Evolutionary conservation across 257 asterid species (phyloP), one percentile per base, ranked within the genome.

Genomic region (Scutellaria minor): DNA sequence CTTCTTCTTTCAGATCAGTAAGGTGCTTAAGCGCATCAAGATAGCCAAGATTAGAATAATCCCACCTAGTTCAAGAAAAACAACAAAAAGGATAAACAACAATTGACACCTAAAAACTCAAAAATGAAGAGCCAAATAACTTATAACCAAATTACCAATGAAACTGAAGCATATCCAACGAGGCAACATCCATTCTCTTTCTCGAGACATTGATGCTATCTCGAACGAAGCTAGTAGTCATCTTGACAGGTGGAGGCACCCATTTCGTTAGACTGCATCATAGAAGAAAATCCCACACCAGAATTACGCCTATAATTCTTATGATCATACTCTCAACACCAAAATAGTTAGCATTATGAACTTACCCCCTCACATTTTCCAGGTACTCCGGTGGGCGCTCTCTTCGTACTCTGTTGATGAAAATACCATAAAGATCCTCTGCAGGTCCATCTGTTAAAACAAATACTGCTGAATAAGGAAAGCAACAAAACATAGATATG

Each of bases 221-320:
- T 9, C 85, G 80, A 63, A 95, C 99, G 57, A 70, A 92, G 84
- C 84, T 88, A 47, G 92, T 71, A 9, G 97, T 92, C 98, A 95
- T 95, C 93, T 92, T 95, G 76, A 92, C 98, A 1, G 98, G 98
- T 44, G 97, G 96, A 56, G 98, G 99, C 83, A 92, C 99, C 99
- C 99, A 95, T 83, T 95, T 95, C 0, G 98, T 95, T 68, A 95
- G 93, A 48, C 99, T 95, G 90, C 78, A 76, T 31, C 37, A 22
- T 70, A 75, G 22, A 72, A 59, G n/a, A 47, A 71, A 66, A 62
- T 41, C 61, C 5, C 70, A 50, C 20, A 66, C 15, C 48, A 40
- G 13, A 70, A 39, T 14, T 62, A 60, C 40, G 68, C 64, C 40
- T 18, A 9, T 14, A 27, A 13, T 42, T 50, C 9, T 48, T 5